Evolutionary conservation across 2,329 filamentous ascomycete species (phyloP).

Genomic region (Chalaropsis ovoidea): DNA sequence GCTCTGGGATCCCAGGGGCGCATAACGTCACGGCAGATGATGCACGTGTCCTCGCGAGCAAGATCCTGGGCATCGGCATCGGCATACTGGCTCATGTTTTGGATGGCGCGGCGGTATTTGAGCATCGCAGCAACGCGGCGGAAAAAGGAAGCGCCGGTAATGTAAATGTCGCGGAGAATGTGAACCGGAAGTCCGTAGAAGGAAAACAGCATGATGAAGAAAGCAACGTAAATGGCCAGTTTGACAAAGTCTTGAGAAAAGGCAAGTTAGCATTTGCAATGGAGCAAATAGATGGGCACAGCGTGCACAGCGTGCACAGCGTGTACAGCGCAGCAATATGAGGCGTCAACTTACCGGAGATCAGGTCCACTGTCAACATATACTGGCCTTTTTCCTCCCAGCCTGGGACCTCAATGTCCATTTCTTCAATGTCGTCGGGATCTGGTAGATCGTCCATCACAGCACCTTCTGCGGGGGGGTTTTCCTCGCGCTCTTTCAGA

Average conservation of each 20-base stretch:
- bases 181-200: constrained; percentile 96
- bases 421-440: constrained; percentile 75
- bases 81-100: constrained; percentile 89
- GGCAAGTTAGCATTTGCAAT: not conserved
- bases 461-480: constrained; percentile 38
- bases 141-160: constrained; percentile 84
- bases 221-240: constrained; percentile 75
- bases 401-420: constrained; percentile 87
- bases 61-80: constrained; percentile 86
- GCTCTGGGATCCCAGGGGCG: constrained; percentile 55
- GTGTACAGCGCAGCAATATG: not conserved
- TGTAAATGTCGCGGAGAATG: constrained; percentile 88
- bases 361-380: constrained; percentile 76
- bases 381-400: constrained; percentile 96
- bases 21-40: constrained; percentile 97
- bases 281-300: not conserved
- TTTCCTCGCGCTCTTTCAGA: constrained; percentile 40
- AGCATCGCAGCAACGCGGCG: constrained; percentile 82
- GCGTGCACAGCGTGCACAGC: too few relatives aligned
- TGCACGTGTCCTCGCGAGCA: constrained; percentile 79
- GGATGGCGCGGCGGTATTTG: constrained; percentile 80
- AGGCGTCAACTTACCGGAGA: constrained; percentile 51
- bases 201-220: constrained; percentile 84
- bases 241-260: constrained; percentile 67
- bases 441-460: constrained; percentile 38